Base-by-base conservation (phyloP, 2,329 filamentous ascomycete genomes). In the Microdochium paspali region DNA sequence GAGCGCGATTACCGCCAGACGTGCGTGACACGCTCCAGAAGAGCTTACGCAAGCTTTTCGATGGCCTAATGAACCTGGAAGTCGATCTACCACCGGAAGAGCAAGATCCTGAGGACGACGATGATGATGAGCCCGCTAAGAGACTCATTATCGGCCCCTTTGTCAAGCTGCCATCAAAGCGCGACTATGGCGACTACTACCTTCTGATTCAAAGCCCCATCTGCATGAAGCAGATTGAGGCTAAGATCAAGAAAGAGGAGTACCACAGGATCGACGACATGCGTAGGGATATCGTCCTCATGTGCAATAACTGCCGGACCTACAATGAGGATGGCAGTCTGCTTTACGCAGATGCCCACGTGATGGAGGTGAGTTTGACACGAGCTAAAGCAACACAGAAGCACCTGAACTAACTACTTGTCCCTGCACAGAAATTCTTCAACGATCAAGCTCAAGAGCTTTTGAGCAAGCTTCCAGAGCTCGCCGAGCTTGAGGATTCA, bases 321-420 rank as follows among this genome's bases (percentile, higher is more conserved):
- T 98, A 95, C 73, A 98, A 98, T 60, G 94, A 98, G 67, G 93
- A 97, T 61, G 87, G 85, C 49, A 96, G 90, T 66, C 73, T 94
- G 58, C 77, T 98, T 47, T 97, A 90, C 69, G 79, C 87, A 59
- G 93, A 98, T 72, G 91, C 91, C 45, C 90, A 90, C 65, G 75
- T 85, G 47, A 96, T 98, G 67, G 87, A 95, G 77, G 90, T 95
- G 72, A 72, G 82, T 69, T 39, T 48, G 43, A 39, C 9, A 23
- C 23, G 23, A 25, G 23, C 18, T 13, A 2, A 35, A 32, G 4
- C 10, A 32, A 31, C 26, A 35, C 13, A 20, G n/a, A 2, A 18
- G 24, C 18, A 12, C 18, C 6, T 9, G 20, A 4, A 18, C 13
- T 46, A 31, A 48, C 65, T 73, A 61, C 75, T 65, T 49, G 49